A percentile compares a stretch with the other conserved stretches of the same genome.
These are phyloP conservation scores for Termitomyces sp. DNA, from an alignment of 768 basidiomycete genomes.

Conservation along the genomic window DNA sequence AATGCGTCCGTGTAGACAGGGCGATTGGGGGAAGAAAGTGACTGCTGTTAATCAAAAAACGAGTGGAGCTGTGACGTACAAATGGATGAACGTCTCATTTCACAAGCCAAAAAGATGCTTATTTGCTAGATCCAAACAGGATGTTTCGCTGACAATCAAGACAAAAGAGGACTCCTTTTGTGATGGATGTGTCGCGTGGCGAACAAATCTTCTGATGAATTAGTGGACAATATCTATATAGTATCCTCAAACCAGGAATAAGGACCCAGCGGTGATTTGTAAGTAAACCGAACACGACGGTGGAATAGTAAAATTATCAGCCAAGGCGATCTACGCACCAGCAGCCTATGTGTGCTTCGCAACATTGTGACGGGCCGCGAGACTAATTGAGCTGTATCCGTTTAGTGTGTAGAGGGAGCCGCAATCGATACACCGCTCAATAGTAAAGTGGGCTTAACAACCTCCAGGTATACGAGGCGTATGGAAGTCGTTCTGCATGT, in stretches of 20 bases:
- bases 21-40: neutral
- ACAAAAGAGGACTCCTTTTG: neutral
- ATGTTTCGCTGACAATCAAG: neutral
- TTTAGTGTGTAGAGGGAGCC: neutral
- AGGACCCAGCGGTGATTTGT: too few relatives aligned
- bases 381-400: neutral
- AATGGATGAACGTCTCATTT: too few relatives aligned
- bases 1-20: neutral
- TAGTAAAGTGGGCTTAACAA: neutral
- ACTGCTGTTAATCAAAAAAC: neutral
- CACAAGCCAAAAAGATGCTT: neutral
- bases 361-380: too few relatives aligned
- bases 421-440: neutral
- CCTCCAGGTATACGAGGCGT: neutral
- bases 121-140: too few relatives aligned
- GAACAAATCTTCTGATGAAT: too few relatives aligned
- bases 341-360: too few relatives aligned
- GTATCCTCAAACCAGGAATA: neutral
- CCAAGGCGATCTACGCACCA: neutral
- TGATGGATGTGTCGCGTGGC: neutral
- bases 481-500: neutral
- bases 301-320: too few relatives aligned
- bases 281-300: too few relatives aligned
- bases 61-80: neutral
- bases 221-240: neutral